phyloP scores from a whole-genome alignment of 352 stramenopile genomes.

The Blastocystis sp. region DNA sequence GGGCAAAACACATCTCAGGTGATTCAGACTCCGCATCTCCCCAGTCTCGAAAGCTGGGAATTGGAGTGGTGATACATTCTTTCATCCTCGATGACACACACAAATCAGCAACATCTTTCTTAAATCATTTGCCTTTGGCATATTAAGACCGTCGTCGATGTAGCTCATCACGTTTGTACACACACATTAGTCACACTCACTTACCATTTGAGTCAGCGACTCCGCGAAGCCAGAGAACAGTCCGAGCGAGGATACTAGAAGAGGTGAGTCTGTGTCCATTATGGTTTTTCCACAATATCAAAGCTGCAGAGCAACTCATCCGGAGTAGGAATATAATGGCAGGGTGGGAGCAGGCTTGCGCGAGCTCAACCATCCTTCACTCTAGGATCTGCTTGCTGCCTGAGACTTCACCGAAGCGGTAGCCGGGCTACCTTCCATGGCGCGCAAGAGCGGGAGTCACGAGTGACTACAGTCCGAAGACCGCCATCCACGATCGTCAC shows the following conservation, averaged over 20 bases:
- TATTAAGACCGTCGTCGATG: conserved; percentile 71
- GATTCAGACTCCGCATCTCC: conserved; percentile 65
- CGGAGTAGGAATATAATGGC: conserved; percentile 70
- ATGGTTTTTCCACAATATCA: conserved; percentile 70
- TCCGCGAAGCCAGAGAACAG: background rate
- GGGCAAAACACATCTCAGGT: conserved; percentile 21
- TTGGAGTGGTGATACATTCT: conserved; percentile 69
- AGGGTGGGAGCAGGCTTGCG: conserved; percentile 67
- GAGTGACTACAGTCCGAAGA: conserved; percentile 17
- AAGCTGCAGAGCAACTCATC: conserved; percentile 70
- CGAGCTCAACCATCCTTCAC: conserved; percentile 69
- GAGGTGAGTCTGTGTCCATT: conserved; percentile 57
- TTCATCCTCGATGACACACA: conserved; percentile 56
- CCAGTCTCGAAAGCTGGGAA: background rate
- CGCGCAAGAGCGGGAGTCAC: conserved; percentile 69
- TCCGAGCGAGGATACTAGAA: conserved; percentile 30
- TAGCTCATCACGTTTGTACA: conserved; percentile 66
- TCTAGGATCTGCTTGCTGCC: conserved; percentile 69
- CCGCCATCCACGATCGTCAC: background rate
- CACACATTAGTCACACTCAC: conserved; percentile 47
- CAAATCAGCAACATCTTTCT: conserved; percentile 64
- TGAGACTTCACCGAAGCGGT: conserved; percentile 67
- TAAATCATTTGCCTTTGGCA: conserved; percentile 67
- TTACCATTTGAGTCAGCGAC: background rate
- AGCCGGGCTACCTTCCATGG: conserved; percentile 69